Evolutionary conservation across 495 filamentous ascomycete species (phyloP).

Genomic region (Hamigera avellanea): DNA sequence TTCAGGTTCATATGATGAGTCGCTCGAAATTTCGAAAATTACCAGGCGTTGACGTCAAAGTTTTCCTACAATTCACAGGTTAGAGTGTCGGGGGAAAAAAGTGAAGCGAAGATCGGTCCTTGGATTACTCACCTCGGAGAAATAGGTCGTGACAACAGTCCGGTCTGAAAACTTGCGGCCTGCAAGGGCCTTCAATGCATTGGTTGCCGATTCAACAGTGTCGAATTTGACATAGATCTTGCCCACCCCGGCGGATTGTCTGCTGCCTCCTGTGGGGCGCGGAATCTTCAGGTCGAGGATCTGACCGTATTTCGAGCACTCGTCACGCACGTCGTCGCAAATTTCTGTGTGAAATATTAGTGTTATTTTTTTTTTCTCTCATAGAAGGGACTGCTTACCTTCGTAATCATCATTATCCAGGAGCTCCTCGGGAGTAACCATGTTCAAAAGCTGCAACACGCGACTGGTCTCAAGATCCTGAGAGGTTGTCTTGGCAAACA

Average conservation of each 20-base stretch:
- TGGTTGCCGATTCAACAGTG: constrained; percentile 61
- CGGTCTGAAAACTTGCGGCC: constrained; percentile 91
- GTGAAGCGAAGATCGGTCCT: background rate
- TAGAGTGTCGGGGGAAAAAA: constrained; percentile 5
- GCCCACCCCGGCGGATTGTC: constrained; percentile 78
- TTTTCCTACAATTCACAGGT: constrained; percentile 44
- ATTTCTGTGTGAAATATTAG: constrained; percentile 57
- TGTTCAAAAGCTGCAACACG: constrained; percentile 88
- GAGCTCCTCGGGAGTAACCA: constrained; percentile 93
- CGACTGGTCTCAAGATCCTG: constrained; percentile 62
- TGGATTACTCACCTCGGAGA: constrained; percentile 60
- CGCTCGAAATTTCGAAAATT: too few species aligned
- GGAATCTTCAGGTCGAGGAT: constrained; percentile 84
- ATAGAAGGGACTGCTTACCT: constrained; percentile 37
- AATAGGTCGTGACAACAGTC: constrained; percentile 93
- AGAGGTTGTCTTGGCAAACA: constrained; percentile 90
- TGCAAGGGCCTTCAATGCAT: constrained; percentile 74
- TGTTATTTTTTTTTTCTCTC: background rate
- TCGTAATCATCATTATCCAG: constrained; percentile 91
- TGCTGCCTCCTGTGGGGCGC: constrained; percentile 67
- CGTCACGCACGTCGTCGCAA: constrained; percentile 78
- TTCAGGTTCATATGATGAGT: too few species aligned
- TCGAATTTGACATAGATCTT: constrained; percentile 98
- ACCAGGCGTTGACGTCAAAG: constrained; percentile 71
- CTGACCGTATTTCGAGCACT: constrained; percentile 81